Conservation (phyloP, 2,329 filamentous ascomycete species). For the Aspergillus floridensis region DNA sequence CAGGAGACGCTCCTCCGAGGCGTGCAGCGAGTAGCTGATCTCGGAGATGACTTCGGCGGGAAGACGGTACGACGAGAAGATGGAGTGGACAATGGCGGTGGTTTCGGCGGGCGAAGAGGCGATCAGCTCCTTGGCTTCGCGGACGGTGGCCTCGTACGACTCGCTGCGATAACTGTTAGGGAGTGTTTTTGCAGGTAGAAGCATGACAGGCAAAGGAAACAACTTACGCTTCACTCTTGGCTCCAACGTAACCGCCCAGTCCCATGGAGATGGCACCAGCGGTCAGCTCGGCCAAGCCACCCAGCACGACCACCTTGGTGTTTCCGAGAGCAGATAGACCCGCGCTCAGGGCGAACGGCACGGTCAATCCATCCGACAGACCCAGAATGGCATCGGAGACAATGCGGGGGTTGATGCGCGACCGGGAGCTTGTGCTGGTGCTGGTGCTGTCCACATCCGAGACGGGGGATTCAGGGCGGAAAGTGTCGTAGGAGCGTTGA, state of each 20-base stretch:
- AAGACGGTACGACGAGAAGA: slow-evolving; percentile 44
- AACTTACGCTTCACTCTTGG: slow-evolving; percentile 51
- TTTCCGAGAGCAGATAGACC: slow-evolving; percentile 62
- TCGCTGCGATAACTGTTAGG: slow-evolving; percentile 28
- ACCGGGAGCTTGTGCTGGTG: slow-evolving; percentile 23
- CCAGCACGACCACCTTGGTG: slow-evolving; percentile 67
- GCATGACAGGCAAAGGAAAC: not conserved
- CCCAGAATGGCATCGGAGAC: slow-evolving; percentile 67
- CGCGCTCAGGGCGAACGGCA: slow-evolving; percentile 74
- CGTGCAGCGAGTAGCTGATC: slow-evolving; percentile 38
- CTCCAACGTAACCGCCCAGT: slow-evolving; percentile 68
- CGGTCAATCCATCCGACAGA: slow-evolving; percentile 73
- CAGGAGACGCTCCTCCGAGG: slow-evolving; percentile 39
- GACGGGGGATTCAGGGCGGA: slow-evolving; percentile 25
- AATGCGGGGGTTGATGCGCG: slow-evolving; percentile 43
- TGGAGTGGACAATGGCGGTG: slow-evolving; percentile 38
- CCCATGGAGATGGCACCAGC: slow-evolving; percentile 77
- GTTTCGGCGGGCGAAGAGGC: slow-evolving; percentile 38
- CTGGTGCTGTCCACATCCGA: slow-evolving; percentile 24
- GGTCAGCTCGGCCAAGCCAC: slow-evolving; percentile 72
- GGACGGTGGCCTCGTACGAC: slow-evolving; percentile 47
- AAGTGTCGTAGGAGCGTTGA: slow-evolving; percentile 37
- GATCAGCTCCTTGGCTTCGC: slow-evolving; percentile 44
- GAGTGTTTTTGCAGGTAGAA: too few species aligned
- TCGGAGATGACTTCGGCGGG: slow-evolving; percentile 35